Evolutionary conservation across 352 stramenopile genomes (phyloP).

Genomic region (Phytopythium cucurbitacearum): DNA sequence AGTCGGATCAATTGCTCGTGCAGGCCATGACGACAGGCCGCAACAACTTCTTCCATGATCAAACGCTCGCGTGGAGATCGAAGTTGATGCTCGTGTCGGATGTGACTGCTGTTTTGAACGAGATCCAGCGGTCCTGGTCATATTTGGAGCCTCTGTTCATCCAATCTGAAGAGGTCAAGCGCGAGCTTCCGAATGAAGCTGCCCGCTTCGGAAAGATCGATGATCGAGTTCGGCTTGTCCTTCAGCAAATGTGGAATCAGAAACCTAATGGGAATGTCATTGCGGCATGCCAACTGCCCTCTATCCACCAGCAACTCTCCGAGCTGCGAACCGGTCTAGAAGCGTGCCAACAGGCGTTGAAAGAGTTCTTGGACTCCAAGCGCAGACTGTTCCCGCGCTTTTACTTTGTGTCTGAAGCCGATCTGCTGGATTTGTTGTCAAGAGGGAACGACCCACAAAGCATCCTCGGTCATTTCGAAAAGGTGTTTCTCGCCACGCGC

Average conservation of each 20-base stretch:
- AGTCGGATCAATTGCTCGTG: slow-evolving; percentile 93
- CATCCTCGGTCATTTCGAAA: slow-evolving; percentile 91
- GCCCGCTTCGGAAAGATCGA: slow-evolving; percentile 88
- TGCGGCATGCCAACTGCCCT: slow-evolving; percentile 76
- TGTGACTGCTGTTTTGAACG: slow-evolving; percentile 78
- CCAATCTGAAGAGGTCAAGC: slow-evolving; percentile 92
- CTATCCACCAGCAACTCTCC: slow-evolving; percentile 68
- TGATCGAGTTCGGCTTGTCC: slow-evolving; percentile 54
- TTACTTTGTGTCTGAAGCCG: slow-evolving; percentile 94
- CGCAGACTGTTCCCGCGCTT: slow-evolving; percentile 91
- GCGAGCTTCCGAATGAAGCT: slow-evolving; percentile 90
- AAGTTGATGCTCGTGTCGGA: slow-evolving; percentile 79
- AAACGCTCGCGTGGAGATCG: slow-evolving; percentile 48
- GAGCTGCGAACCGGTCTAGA: slow-evolving; percentile 81
- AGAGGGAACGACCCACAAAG: slow-evolving; percentile 87
- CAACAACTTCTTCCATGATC: slow-evolving; percentile 64
- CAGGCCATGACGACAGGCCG: slow-evolving; percentile 89
- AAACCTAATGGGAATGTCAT: slow-evolving; percentile 65
- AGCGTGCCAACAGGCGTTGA: slow-evolving; percentile 91
- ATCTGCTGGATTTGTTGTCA: slow-evolving; percentile 93
- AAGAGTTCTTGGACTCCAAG: slow-evolving; percentile 94
- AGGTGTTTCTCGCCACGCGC: slow-evolving; percentile 74
- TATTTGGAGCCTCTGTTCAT: slow-evolving; percentile 96
- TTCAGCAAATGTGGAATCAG: slow-evolving; percentile 76
- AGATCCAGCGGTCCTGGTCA: slow-evolving; percentile 95